Conservation (phyloP, 371 early-diverging fungal species). For the Saksenaea vasiformis region DNA sequence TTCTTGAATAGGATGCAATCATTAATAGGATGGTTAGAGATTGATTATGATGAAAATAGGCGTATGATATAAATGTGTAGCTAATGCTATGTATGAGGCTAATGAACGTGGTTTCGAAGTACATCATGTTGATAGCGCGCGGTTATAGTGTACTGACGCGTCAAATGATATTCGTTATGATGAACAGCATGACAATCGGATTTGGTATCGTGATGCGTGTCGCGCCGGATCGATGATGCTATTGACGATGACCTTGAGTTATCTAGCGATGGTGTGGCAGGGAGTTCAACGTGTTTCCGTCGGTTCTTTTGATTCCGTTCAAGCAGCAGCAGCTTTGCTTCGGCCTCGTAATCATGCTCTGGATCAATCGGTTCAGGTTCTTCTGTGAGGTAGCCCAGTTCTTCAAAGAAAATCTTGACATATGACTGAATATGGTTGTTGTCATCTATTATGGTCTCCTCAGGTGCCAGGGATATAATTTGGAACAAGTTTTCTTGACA, state of each 20-base stretch:
- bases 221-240: constrained; percentile 1
- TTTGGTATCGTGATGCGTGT: not conserved
- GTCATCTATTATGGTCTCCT: constrained; percentile 23
- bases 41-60: no score
- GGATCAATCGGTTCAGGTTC: constrained; percentile 44
- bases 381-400: constrained; percentile 33
- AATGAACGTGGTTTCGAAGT: not conserved
- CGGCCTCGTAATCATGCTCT: constrained; percentile 34
- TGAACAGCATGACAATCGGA: not conserved
- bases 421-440: constrained; percentile 24
- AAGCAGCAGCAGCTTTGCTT: constrained; percentile 20
- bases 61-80: no score
- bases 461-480: constrained; percentile 27
- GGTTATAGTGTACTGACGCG: not conserved
- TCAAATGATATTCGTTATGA: not conserved
- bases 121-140: not conserved
- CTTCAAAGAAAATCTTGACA: constrained; percentile 32
- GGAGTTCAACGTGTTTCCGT: constrained; percentile 26
- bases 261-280: constrained; percentile 27
- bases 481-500: constrained; percentile 37
- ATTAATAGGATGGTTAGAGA: no score
- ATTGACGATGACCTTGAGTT: constrained; percentile 26
- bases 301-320: constrained; percentile 27
- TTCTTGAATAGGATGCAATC: no score
- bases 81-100: no score